phyloP scores from a whole-genome alignment of 2,329 filamentous ascomycete genomes.

The Bisporella sp. region DNA sequence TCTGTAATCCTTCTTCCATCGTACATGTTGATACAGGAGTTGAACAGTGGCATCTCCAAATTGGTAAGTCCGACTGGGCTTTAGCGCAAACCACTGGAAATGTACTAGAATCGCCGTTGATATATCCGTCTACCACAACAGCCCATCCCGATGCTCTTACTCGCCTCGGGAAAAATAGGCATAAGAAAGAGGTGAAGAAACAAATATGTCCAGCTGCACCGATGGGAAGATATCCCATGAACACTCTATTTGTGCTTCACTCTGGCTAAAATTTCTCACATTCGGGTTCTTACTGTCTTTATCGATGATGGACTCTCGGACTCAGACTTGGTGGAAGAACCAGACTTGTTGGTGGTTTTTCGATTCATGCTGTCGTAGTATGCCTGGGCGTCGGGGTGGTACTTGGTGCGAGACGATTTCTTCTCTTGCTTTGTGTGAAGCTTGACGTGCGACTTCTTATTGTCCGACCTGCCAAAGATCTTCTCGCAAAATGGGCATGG shows the following conservation, averaged over 20 bases:
- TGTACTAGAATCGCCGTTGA: background rate
- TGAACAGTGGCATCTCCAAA: background rate
- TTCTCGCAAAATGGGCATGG: conserved; percentile 17
- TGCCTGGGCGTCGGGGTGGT: conserved; percentile 3
- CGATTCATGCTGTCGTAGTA: conserved; percentile 2
- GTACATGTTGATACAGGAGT: background rate
- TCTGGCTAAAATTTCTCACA: background rate
- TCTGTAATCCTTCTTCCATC: background rate
- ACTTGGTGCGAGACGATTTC: conserved; percentile 10
- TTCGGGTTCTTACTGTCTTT: background rate
- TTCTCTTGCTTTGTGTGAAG: conserved; percentile 10
- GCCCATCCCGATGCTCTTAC: too few relatives aligned
- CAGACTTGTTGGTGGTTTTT: conserved; percentile 1
- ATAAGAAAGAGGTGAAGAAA: background rate
- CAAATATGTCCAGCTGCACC: background rate
- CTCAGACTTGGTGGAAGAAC: background rate
- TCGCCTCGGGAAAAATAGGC: background rate
- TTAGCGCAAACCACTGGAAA: background rate
- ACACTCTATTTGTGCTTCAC: background rate
- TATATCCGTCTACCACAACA: background rate
- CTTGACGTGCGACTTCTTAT: conserved; percentile 17
- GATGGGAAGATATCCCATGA: background rate
- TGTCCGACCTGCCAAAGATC: conserved; percentile 18
- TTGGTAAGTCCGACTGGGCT: background rate
- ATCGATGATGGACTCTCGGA: background rate